phyloP scores from a whole-genome alignment of 2,329 filamentous ascomycete species.

The Ophiostoma tasmaniense region DNA sequence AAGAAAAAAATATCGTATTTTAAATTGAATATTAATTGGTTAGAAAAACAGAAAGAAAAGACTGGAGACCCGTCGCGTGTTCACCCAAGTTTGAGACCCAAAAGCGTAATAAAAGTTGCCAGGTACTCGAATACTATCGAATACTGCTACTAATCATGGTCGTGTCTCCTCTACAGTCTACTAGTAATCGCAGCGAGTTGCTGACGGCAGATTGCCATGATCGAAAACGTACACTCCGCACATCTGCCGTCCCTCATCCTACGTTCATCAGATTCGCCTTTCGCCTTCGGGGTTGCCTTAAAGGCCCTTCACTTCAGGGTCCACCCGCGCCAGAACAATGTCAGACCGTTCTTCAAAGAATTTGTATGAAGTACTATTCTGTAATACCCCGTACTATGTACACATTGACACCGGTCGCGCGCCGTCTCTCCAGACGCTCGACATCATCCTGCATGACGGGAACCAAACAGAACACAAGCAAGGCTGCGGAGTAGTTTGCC shows the following conservation, averaged over 20 bases:
- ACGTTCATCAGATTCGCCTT: not conserved
- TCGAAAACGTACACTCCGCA: not conserved
- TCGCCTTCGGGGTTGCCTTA: not conserved
- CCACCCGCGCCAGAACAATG: not conserved
- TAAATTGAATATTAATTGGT: not conserved
- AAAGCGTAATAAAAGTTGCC: not conserved
- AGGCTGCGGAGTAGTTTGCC: slow-evolving; percentile 6
- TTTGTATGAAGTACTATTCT: not conserved
- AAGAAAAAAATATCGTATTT: not conserved
- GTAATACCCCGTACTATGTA: no score
- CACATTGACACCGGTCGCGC: not conserved
- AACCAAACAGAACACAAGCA: not conserved
- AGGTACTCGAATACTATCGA: not conserved
- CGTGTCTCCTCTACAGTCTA: not conserved
- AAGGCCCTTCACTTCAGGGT: not conserved
- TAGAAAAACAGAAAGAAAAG: not conserved
- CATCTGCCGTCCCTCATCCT: not conserved
- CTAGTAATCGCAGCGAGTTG: not conserved
- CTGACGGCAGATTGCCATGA: not conserved
- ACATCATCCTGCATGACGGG: not conserved
- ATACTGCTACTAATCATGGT: not conserved
- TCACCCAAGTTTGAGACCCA: not conserved
- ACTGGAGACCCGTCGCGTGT: not conserved
- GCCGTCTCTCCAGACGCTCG: not conserved
- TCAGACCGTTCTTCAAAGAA: not conserved